Percentiles rank a stretch among this genome's conserved stretches.
These are phyloP conservation scores for Pseudovirgaria hyperparasitica DNA, from an alignment of 2,329 filamentous ascomycete genomes.

Conservation along the genomic window DNA sequence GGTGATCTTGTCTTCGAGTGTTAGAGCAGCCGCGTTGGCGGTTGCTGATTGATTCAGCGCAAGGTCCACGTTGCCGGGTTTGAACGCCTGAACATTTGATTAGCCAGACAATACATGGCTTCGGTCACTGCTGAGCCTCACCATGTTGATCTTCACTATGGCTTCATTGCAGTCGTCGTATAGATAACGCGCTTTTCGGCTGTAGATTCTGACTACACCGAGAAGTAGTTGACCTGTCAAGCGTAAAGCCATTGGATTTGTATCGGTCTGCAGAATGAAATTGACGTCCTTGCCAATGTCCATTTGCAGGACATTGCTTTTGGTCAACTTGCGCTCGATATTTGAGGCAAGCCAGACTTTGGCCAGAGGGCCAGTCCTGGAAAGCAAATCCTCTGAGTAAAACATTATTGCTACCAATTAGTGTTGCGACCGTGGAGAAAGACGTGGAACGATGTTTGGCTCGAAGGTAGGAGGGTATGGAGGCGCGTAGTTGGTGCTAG, in stretches of 20 bases:
- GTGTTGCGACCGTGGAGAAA: too few relatives aligned
- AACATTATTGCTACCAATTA: constrained; percentile 79
- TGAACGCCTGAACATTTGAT: constrained; percentile 59
- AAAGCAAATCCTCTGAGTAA: constrained; percentile 89
- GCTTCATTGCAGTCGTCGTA: constrained; percentile 97
- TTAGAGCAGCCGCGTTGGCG: constrained; percentile 73
- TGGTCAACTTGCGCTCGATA: constrained; percentile 94
- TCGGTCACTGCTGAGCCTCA: constrained; percentile 29
- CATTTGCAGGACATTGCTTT: constrained; percentile 87
- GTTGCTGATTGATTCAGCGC: constrained; percentile 64
- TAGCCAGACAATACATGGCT: constrained; percentile 7
- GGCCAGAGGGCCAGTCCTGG: constrained; percentile 93
- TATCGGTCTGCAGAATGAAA: constrained; percentile 71
- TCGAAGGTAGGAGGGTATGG: too few relatives aligned
- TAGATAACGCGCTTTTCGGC: constrained; percentile 89
- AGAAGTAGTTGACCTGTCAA: constrained; percentile 87
- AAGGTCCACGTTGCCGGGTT: constrained; percentile 90
- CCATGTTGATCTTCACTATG: constrained; percentile 97
- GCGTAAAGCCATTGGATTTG: constrained; percentile 82
- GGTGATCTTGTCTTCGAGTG: constrained; percentile 84
- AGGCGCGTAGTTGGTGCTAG: too few relatives aligned
- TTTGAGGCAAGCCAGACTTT: constrained; percentile 98
- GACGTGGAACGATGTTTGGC: too few relatives aligned
- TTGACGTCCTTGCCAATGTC: constrained; percentile 92
- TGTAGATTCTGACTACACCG: constrained; percentile 95